phyloP scores from a whole-genome alignment of 345 rosid species.

The Luvunga scandens region DNA sequence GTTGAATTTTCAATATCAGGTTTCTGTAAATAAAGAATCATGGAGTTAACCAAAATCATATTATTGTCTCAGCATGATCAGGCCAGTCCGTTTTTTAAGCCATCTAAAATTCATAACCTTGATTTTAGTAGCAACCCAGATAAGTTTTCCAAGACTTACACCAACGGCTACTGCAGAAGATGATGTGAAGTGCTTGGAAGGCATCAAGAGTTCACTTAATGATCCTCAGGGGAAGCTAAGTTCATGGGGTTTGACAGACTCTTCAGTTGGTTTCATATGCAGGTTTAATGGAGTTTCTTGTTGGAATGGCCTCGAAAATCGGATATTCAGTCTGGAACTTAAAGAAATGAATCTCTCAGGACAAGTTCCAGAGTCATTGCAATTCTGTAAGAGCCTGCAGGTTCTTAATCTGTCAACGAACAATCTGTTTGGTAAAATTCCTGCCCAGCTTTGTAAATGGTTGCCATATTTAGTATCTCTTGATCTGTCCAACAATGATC shows the following conservation, averaged over 20 bases:
- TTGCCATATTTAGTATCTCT: constrained; percentile 67
- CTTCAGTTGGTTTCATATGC: constrained; percentile 58
- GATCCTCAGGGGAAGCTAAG: constrained; percentile 51
- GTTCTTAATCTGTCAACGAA: constrained; percentile 69
- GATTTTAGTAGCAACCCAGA: background rate
- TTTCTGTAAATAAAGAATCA: background rate
- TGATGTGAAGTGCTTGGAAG: constrained; percentile 67
- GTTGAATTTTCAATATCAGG: background rate
- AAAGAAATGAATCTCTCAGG: constrained; percentile 62
- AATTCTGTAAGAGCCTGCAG: constrained; percentile 60
- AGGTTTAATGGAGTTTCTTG: constrained; percentile 75
- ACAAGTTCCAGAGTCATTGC: constrained; percentile 54
- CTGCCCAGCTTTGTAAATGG: constrained; percentile 63
- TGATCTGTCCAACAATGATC: constrained; percentile 58
- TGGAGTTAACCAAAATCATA: background rate
- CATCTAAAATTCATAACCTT: background rate
- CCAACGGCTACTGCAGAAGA: constrained; percentile 48
- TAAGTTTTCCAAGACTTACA: background rate
- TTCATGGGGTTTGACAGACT: constrained; percentile 59
- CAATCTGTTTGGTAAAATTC: constrained; percentile 62
- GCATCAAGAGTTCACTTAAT: constrained; percentile 32
- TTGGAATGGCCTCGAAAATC: constrained; percentile 77
- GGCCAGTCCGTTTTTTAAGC: background rate
- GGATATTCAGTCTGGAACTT: constrained; percentile 54
- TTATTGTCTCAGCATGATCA: background rate